phyloP scores from a whole-genome alignment of 164 flowering plant species.

The Aristolochia contorta region DNA sequence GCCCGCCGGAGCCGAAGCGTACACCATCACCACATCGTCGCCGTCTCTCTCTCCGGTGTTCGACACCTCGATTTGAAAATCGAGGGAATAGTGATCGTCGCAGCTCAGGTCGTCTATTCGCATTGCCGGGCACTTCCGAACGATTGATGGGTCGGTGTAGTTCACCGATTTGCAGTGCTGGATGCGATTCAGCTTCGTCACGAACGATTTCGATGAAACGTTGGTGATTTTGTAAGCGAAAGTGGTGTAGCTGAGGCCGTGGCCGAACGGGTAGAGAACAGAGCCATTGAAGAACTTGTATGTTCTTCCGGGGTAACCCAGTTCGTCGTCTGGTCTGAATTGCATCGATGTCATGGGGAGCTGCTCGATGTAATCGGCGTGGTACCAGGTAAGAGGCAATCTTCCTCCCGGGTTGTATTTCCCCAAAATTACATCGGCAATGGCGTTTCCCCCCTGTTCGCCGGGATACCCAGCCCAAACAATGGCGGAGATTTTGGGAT shows the following conservation, averaged over 20 bases:
- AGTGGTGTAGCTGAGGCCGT: constrained; percentile 30
- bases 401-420: constrained; percentile 39
- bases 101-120: background rate
- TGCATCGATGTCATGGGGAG: constrained; percentile 38
- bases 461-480: constrained; percentile 86
- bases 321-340: constrained; percentile 15
- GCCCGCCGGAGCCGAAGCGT: background rate
- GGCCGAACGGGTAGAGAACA: constrained; percentile 23
- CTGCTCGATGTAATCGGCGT: constrained; percentile 8
- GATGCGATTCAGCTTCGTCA: background rate
- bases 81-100: background rate
- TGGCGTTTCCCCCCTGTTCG: constrained; percentile 64
- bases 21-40: background rate
- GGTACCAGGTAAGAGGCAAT: constrained; percentile 37
- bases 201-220: background rate
- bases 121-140: background rate
- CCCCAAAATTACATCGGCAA: constrained; percentile 54
- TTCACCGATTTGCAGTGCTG: background rate
- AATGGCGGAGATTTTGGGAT: constrained; percentile 50
- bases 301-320: constrained; percentile 35
- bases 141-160: background rate
- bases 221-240: constrained; percentile 7
- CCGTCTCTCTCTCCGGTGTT: background rate
- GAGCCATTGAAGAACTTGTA: constrained; percentile 36
- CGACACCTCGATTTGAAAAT: background rate